Percentiles rank a stretch among this genome's conserved stretches.
Conservation (phyloP, 192 early-diverging fungal species). For the Chytriomyces sp. region DNA sequence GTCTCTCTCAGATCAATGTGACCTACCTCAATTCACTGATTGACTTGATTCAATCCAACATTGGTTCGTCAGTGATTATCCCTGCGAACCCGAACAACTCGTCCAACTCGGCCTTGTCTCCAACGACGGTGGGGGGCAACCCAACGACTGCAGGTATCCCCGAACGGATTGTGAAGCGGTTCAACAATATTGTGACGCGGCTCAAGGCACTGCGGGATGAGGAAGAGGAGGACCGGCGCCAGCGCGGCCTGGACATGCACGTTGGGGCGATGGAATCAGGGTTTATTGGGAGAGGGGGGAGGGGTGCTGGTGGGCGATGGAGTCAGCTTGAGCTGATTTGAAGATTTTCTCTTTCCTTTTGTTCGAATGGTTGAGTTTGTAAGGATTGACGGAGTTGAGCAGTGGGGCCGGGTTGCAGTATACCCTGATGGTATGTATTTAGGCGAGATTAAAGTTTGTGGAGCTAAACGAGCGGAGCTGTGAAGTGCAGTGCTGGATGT, state of each 20-base stretch:
- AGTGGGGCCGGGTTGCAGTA: too few species aligned
- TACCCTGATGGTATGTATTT: too few species aligned
- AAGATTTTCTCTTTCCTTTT: too few species aligned
- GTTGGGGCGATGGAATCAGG: not conserved
- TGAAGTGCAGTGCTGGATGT: too few species aligned
- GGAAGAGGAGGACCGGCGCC: slow-evolving; percentile 20
- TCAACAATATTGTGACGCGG: slow-evolving; percentile 21
- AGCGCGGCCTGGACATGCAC: slow-evolving; percentile 3
- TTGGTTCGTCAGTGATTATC: slow-evolving; percentile 25
- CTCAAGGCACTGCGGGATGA: slow-evolving; percentile 22
- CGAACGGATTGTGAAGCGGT: slow-evolving; percentile 22
- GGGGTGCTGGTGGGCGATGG: slow-evolving; percentile 12
- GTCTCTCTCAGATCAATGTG: slow-evolving; percentile 69
- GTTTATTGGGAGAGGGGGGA: slow-evolving; percentile 2
- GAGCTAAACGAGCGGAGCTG: too few species aligned
- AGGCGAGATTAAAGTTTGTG: too few species aligned
- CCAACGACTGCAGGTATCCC: slow-evolving; percentile 2
- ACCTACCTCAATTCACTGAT: slow-evolving; percentile 94
- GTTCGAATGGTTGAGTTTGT: slow-evolving; percentile 57
- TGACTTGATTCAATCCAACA: slow-evolving; percentile 88
- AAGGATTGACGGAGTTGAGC: slow-evolving; percentile 79
- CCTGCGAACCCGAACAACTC: not conserved
- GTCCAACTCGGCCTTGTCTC: not conserved
- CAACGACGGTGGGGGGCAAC: not conserved
- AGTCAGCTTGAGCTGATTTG: slow-evolving; percentile 15